Evolutionary conservation across 768 basidiomycete species (phyloP), one percentile per base, ranked within the genome.

Genomic region (Pisolithus sp.): DNA sequence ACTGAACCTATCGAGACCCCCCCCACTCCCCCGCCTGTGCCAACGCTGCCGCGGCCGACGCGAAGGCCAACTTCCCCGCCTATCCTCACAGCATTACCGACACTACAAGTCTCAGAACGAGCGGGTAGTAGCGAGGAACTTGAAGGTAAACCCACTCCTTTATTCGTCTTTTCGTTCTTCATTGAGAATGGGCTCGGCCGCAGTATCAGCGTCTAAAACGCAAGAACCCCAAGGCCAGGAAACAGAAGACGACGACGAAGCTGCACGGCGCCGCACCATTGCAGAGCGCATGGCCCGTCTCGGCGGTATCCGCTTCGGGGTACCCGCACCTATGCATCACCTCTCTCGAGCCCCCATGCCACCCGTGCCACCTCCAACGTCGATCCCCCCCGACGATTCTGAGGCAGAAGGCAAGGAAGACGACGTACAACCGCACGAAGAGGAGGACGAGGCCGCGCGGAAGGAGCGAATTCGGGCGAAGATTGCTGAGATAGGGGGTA

Each of bases 201-300:
- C 24, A 44, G 43, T 40, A 20, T 43, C 49, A 13, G 49, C 49
- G 13, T 7, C 23, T n/a, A 15, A 45, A 18, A 10, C 5, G 9
- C 52, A 50, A 42, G 37, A 40, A 20, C 21, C 37, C 4, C 31
- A 8, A 43, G 12, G 9, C 24, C 30, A 51, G 9, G 64, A 62
- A 13, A 53, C 26, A n/a, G 53, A 31, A 41, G 20, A 74, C 52
- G 75, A 78, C 47, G 71, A 71, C 1, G 79, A 79, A 51, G 76
- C 80, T 21, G 68, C 67, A 2, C 75, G 84, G 45, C 78, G 83
- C 21, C 76, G 75, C 28, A 87, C 87, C 2, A 89, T 96, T 36
- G 91, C 93, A 1, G 92, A 95, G 52, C 79, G 93, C n/a, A 94
- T 96, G 93, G 93, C 93, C 1, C 90, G 83, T 61, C 74, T 96